phyloP scores from a whole-genome alignment of 2,329 filamentous ascomycete genomes.

The Diaporthe aspalathi region DNA sequence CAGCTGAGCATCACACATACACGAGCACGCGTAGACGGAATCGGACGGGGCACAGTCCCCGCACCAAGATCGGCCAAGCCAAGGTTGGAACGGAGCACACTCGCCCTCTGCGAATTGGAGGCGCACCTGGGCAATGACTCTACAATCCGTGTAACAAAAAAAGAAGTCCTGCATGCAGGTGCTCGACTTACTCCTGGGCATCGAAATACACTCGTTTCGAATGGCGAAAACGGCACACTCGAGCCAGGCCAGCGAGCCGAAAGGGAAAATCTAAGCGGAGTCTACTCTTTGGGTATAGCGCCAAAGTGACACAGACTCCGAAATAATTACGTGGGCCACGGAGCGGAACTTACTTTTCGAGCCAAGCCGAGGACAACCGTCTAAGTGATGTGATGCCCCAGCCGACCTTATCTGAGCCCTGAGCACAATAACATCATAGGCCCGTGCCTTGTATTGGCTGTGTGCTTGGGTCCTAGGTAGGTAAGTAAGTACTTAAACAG shows the following conservation, averaged over 20 bases:
- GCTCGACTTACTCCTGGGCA: not conserved
- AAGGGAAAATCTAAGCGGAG: not conserved
- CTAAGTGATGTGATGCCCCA: rapidly evolving
- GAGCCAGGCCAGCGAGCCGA: not conserved
- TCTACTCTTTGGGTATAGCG: not conserved
- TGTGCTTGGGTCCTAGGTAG: not conserved
- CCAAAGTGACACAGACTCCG: not conserved
- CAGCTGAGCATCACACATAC: no score
- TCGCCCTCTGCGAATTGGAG: slow-evolving; percentile 11
- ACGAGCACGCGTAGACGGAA: not conserved
- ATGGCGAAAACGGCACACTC: no score
- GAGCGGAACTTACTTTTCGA: not conserved
- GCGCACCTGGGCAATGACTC: slow-evolving; percentile 21
- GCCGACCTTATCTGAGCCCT: not conserved
- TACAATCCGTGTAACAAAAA: not conserved
- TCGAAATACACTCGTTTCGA: not conserved
- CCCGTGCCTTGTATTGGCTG: not conserved
- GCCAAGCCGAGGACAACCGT: not conserved
- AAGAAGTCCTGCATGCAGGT: no score
- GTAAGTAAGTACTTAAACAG: no score
- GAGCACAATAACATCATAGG: not conserved
- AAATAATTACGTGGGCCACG: not conserved
- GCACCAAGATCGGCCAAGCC: slow-evolving; percentile 5
- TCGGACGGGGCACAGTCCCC: slow-evolving; percentile 18
- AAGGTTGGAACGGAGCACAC: slow-evolving; percentile 10